Evolutionary conservation across 768 basidiomycete genomes (phyloP).

Genomic region (Daedalea quercina): DNA sequence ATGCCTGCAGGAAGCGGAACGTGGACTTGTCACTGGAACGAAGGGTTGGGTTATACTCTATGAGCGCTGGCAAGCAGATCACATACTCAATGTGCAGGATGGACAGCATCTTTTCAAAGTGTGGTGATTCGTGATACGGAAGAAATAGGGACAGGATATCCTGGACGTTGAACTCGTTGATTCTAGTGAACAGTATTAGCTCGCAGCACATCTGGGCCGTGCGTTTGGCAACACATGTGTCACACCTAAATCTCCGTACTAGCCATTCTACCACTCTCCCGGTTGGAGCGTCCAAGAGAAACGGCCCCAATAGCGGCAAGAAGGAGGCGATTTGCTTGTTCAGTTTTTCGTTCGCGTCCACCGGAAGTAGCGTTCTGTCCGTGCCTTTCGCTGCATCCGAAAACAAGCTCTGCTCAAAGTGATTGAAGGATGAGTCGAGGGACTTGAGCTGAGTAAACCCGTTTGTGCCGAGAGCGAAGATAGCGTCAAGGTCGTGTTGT

Average conservation of each 20-base stretch:
- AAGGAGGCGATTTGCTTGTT: constrained; percentile 56
- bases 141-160: constrained; percentile 75
- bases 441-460: constrained; percentile 67
- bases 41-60: neutral
- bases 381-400: constrained; percentile 66
- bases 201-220: neutral
- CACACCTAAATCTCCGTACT: constrained; percentile 85
- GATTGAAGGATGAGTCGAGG: constrained; percentile 49
- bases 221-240: neutral
- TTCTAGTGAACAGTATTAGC: constrained; percentile 37
- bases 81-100: constrained; percentile 74
- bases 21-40: constrained; percentile 46
- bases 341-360: constrained; percentile 57
- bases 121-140: constrained; percentile 91
- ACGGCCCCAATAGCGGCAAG: constrained; percentile 67
- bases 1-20: constrained; percentile 67
- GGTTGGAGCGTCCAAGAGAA: constrained; percentile 74
- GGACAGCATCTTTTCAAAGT: constrained; percentile 89
- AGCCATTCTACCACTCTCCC: constrained; percentile 92
- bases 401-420: constrained; percentile 70
- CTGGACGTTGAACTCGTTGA: constrained; percentile 90
- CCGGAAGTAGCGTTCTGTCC: constrained; percentile 73
- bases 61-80: neutral
- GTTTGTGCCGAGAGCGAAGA: constrained; percentile 75
- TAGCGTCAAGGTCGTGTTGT: constrained; percentile 80